Evolutionary conservation across 768 basidiomycete genomes (phyloP).

Genomic region (Cystobasidium onofrii): DNA sequence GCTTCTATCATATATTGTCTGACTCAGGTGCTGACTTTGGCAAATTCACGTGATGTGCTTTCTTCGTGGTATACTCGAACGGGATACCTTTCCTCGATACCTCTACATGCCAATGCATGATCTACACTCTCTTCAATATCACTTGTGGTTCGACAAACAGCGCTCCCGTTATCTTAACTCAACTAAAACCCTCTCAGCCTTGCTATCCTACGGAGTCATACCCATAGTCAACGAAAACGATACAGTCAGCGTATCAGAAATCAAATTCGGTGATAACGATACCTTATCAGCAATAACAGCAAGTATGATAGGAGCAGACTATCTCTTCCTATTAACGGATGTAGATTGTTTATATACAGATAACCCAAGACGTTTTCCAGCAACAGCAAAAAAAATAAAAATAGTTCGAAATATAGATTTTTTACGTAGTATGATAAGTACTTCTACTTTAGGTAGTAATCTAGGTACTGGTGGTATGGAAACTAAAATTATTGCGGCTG

Average conservation of each 20-base stretch:
- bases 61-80: neutral
- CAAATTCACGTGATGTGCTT: neutral
- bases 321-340: conserved; percentile 90
- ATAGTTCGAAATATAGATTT: conserved; percentile 72
- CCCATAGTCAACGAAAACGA: conserved; percentile 99
- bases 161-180: conserved; percentile 92
- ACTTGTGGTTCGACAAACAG: conserved; percentile 48
- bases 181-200: conserved; percentile 84
- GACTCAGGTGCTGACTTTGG: neutral
- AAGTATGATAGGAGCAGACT: conserved; percentile 96
- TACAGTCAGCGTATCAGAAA: conserved; percentile 97
- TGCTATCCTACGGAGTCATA: conserved; percentile 85
- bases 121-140: neutral
- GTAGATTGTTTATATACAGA: conserved; percentile 92
- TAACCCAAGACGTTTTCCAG: conserved; percentile 59
- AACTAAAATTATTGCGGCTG: conserved; percentile 95
- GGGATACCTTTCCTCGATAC: no score
- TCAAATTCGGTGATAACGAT: conserved; percentile 99
- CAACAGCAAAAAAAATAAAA: conserved; percentile 59
- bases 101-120: no score
- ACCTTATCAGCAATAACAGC: conserved; percentile 94
- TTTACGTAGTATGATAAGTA: conserved; percentile 80
- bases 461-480: conserved; percentile 99
- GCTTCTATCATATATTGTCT: neutral
- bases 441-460: conserved; percentile 79